Evolutionary conservation across 768 basidiomycete genomes (phyloP), one percentile per base, ranked within the genome.

Genomic region (Butyriboletus loyo): DNA sequence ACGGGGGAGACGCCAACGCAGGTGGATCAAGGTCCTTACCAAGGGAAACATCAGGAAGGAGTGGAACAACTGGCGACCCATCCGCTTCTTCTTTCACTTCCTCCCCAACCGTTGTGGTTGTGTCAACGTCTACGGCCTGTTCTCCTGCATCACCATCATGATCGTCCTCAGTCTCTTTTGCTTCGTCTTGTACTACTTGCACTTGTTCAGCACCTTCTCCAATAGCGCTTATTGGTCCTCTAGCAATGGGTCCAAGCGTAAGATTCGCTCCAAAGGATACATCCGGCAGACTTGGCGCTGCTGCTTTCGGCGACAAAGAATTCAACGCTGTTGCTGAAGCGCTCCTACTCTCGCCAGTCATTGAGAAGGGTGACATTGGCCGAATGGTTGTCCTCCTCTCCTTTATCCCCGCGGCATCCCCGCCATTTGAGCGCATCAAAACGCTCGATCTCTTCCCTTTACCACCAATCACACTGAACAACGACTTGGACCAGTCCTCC

Each of bases 401-500:
- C 19, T 46, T 65, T 45, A 15, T 11, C 44, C 28, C 52, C 9
- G 46, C 15, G 21, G 14, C n/a, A 45, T 52, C 31, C 13, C 22
- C 51, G 1, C 36, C 37, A 25, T 50, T 45, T 19, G 36, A 13
- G 22, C 40, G 21, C 4, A 49, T 34, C 30, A 49, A 14, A 37
- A 58, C 22, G 25, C 57, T 58, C n/a, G 54, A 52, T 37, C 56
- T 48, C 46, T 58, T 62, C 28, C 51, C 57, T 15, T 58, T 55
- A 15, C 42, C 28, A 24, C 80, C 80, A 43, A 83, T 76, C 3
- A 77, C 80, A n/a, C 72, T 78, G 30, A 85, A 72, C 32, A 85
- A 58, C 7, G 79, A 73, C 58, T 79, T 75, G 10, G 79, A 74
- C 84, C 84, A 85, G 25, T 73, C 73, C 10, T 75, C 72, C 25